Percentiles rank a stretch among this genome's conserved stretches.
These are phyloP conservation scores for Silene vulgaris DNA, from an alignment of 179 eudicot species.

Conservation along the genomic window DNA sequence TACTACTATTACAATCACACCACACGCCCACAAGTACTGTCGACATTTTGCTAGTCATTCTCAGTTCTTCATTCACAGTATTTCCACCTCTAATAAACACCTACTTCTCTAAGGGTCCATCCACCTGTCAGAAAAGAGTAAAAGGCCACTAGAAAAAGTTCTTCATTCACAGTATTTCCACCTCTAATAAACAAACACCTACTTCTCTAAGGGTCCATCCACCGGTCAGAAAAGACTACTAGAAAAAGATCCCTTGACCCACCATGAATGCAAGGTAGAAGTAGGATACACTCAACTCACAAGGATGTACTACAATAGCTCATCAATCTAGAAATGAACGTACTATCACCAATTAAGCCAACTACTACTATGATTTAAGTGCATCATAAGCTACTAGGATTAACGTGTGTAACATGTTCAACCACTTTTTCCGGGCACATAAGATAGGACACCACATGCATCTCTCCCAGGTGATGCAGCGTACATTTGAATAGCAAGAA, in stretches of 20 bases:
- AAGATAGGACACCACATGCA: constrained; percentile 21
- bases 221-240: not conserved
- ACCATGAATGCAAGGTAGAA: not conserved
- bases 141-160: not conserved
- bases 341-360: not conserved
- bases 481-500: not conserved
- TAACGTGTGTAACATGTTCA: constrained; percentile 17
- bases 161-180: not conserved
- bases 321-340: constrained; percentile 7
- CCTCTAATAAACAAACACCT: not conserved
- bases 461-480: constrained; percentile 4
- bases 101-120: not conserved
- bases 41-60: not conserved
- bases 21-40: constrained; percentile 1
- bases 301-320: too few relatives aligned
- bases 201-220: not conserved
- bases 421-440: constrained; percentile 20
- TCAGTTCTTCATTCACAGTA: constrained; percentile 1
- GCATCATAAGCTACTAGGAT: not conserved
- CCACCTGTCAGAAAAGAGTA: not conserved
- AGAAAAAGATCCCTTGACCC: not conserved
- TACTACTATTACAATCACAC: not conserved
- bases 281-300: too few relatives aligned
- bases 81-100: not conserved
- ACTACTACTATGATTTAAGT: not conserved